Evolutionary conservation across 2,329 filamentous ascomycete genomes (phyloP), one percentile per base, ranked within the genome.

Genomic region (Monilinia polystroma): DNA sequence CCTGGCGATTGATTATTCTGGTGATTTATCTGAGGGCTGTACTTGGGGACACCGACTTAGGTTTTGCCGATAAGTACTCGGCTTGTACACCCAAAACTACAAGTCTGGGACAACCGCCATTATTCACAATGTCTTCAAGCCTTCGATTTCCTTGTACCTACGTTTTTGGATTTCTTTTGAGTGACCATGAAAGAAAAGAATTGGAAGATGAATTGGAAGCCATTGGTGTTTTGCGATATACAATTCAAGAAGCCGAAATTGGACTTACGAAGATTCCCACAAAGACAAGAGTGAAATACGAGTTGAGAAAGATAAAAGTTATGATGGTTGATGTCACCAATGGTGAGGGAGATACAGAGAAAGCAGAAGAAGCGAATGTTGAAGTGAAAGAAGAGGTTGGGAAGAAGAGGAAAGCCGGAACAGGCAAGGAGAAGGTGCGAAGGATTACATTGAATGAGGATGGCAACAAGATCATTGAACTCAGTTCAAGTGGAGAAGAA

Each of bases 211-310:
- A 82, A 45, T 45, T 67, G n/a, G 58, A 67, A 45, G 29, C 84
- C 96, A 4, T 79, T 79, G 0, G 76, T 95, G 64, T 93, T 91
- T 0, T 88, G 89, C 67, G 85, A 94, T 76, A 81, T 90, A 63
- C 81, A 82, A 18, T 67, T 10, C 52, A 45, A 56, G 90, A 94
- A 76, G 92, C 92, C 0, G 82, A 85, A 5, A 77, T 97, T 3
- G 81, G 97, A 2, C 76, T 98, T 41, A 92, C 90, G 2, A 91
- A 88, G 71, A 83, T 96, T 45, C 82, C 82, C 0, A 88, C 86
- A 66, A 88, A 85, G 70, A 84, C 87, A 72, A 84, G 94, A 23
- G 92, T 92, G 0, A 29, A 66, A 49, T 64, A 64, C 16, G 65
- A 67, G 18, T 32, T 67, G 35, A 63, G 53, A 35, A 64, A 41